phyloP scores from a whole-genome alignment of 139 green algal genomes.

The Axilococcus clingmanii region DNA sequence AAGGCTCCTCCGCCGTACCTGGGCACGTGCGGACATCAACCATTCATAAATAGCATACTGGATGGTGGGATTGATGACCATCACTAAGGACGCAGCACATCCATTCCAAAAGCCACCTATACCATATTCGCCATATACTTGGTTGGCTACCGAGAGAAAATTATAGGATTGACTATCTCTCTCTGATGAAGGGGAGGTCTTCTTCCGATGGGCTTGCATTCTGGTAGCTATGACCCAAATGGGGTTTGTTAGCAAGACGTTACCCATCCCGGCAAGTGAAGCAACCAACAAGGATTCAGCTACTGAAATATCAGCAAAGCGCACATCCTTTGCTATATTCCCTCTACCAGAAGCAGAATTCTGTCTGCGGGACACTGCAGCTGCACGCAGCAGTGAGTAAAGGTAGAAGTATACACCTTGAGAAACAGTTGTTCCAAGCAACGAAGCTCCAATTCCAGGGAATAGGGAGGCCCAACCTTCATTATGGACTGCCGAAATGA shows the following conservation, averaged over 20 bases:
- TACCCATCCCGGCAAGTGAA: constrained; percentile 58
- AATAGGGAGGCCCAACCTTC: constrained; percentile 48
- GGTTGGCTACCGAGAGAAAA: neutral
- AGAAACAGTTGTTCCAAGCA: constrained; percentile 64
- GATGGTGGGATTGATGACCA: constrained; percentile 75
- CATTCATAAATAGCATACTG: constrained; percentile 84
- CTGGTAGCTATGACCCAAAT: constrained; percentile 85
- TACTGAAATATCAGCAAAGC: constrained; percentile 43
- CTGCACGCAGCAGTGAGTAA: constrained; percentile 23
- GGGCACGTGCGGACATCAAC: constrained; percentile 24
- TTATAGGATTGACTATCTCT: neutral
- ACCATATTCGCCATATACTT: constrained; percentile 19
- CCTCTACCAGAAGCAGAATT: neutral
- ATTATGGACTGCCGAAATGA: constrained; percentile 3
- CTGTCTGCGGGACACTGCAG: constrained; percentile 18
- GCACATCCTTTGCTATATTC: neutral
- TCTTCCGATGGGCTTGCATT: constrained; percentile 55
- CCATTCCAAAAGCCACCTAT: constrained; percentile 75
- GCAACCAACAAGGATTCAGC: constrained; percentile 61
- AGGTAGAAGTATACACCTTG: constrained; percentile 84
- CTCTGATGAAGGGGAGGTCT: neutral
- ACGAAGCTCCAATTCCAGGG: constrained; percentile 45
- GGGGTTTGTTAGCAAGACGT: constrained; percentile 85
- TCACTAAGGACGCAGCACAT: constrained; percentile 67
- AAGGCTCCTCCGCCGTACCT: neutral